Evolutionary conservation across 1,139 yeast genomes (phyloP), one percentile per base, ranked within the genome.

Genomic region (Pichia sorboxylosa): DNA sequence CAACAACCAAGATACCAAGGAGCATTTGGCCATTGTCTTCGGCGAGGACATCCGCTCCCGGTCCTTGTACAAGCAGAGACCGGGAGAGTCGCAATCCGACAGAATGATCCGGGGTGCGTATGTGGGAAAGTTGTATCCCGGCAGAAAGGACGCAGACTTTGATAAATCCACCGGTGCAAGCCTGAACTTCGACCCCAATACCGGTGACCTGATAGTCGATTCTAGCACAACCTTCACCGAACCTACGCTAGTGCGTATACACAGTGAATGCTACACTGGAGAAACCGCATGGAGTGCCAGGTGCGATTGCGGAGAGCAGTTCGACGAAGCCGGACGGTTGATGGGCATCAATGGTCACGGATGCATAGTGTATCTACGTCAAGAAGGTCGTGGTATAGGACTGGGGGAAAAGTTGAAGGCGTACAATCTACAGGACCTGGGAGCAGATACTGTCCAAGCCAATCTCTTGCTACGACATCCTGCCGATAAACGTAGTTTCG

Each of bases 231-330:
- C 35, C 20, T 30, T 35, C 17, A 4, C n/a, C 8, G 21, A 29
- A 9, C 49, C 55, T 6, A 48, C 53, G 3, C 49, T 84, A 54
- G 73, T 79, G 43, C 69, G 98, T 41, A 85, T 92, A 44, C 99
- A 92, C 53, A 82, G 94, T 5, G 99, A 92, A 54, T 92, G 98
- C 56, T 92, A 90, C 59, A 92, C 99, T 0, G 98, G 98, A 6
- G 99, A 92, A 54, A 90, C 96, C 2, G 97, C 97, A 10, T 92
- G 98, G 96, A 76, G 92, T 38, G 97, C 98, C 3, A 69, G 99
- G 34, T 92, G 98, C 57, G 98, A 92, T 57, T 92, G 99, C 58
- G 99, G 98, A 11, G 98, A 92, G 57, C 98, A 92, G 61, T 82
- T 92, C 47, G 96, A 90, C 56, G 96, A 92, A 56, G 97, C 98